Conservation (phyloP, 768 basidiomycete species). For the Amanita thiersii region DNA sequence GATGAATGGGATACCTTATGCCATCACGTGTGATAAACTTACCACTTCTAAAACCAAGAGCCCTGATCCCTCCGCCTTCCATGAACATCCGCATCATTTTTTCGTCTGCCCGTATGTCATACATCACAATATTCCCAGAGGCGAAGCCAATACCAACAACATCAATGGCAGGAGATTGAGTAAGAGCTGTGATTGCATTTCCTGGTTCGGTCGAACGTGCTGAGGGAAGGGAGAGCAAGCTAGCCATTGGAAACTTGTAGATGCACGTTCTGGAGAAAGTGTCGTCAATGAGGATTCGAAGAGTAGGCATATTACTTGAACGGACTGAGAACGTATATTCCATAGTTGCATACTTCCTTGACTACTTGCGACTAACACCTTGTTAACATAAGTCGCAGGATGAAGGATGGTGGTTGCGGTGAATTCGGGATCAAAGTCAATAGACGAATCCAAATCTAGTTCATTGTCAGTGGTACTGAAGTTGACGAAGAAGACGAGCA, state of each 20-base stretch:
- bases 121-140: conserved; percentile 81
- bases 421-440: conserved; percentile 79
- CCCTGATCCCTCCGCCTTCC: conserved; percentile 75
- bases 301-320: conserved; percentile 3
- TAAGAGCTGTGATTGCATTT: conserved; percentile 64
- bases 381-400: conserved; percentile 95
- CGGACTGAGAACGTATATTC: conserved; percentile 83
- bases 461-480: conserved; percentile 5
- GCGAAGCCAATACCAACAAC: conserved; percentile 90
- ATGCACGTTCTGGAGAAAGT: conserved; percentile 60
- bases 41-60: conserved; percentile 86
- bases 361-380: conserved; percentile 76
- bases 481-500: neutral
- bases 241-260: conserved; percentile 59
- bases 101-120: conserved; percentile 89
- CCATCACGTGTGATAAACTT: conserved; percentile 9
- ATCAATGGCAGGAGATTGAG: conserved; percentile 93
- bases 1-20: conserved; percentile 2
- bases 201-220: conserved; percentile 19
- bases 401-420: conserved; percentile 83
- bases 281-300: conserved; percentile 1
- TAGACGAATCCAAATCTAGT: conserved; percentile 54
- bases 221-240: conserved; percentile 36
- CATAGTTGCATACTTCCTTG: conserved; percentile 87
- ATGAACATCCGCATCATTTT: conserved; percentile 82